Base-by-base conservation (phyloP, 805 yeast genomes). In the Candida chauliodis region DNA sequence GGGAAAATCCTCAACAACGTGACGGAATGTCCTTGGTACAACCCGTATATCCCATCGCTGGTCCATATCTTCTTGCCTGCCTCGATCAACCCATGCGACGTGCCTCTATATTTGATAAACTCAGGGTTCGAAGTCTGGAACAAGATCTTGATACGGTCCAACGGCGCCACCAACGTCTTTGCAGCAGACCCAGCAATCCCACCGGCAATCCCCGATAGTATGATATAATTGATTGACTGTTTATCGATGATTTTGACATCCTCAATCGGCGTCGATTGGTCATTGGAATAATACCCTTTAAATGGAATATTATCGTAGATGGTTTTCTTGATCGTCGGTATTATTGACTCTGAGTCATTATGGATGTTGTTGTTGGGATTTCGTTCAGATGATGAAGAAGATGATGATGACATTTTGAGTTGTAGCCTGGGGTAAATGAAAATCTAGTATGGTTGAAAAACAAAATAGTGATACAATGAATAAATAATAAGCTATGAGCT, bases 141-240 rank as follows among this genome's bases (percentile, higher is more conserved):
- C 34, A 93, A 66, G 53, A 93, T 93, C 64, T 93, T 93, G 48
- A 93, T 91, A 51, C 99, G 73, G 61, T 93, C 99, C 41, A 93
- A 61, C 1, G 99, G 99, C 1, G 99, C 99, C 30, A 93, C 86
- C 39, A 90, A 68, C 0, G 98, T 88, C 55, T 93, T 93, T 2
- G 96, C 98, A n/a, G 93, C 87, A 37, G 89, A 79, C 1, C 99
- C 99, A 0, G 98, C 96, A 3, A 86, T 50, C 2, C 99, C 99
- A 14, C 99, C 99, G 0, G 99, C 95, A 1, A 89, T 47, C 0
- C 96, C 99, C 15, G 95, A 82, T 45, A 88, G 73, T 25, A 87
- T 43, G 13, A 93, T 79, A 59, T 91, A 93, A 42, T 85, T 91
- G 20, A 81, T 46, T 4, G 88, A 79, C 37, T 76, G 83, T 49